These are phyloP conservation scores for Nissolia schottii DNA, from an alignment of 306 rosid genomes.

Conservation along the genomic window DNA sequence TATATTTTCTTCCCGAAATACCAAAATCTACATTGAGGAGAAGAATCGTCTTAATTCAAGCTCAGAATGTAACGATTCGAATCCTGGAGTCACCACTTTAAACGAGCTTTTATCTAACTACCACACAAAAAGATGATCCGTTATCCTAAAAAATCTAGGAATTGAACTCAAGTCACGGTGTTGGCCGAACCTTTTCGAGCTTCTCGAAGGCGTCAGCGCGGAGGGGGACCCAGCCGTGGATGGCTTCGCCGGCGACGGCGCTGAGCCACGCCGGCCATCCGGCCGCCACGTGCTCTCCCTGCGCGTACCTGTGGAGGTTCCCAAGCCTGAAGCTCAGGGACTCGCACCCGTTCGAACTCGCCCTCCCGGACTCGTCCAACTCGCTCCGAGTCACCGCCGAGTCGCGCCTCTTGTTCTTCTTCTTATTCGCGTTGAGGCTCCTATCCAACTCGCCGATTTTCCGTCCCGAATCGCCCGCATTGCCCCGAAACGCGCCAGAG, in stretches of 20 bases:
- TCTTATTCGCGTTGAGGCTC: not conserved
- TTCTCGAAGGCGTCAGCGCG: constrained; percentile 79
- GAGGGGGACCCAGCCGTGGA: constrained; percentile 92
- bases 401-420: constrained; percentile 26
- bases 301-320: constrained; percentile 64
- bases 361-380: constrained; percentile 64
- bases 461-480: constrained; percentile 29
- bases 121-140: too few species aligned
- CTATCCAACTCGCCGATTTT: not conserved
- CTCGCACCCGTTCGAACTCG: constrained; percentile 62
- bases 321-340: constrained; percentile 75
- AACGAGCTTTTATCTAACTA: too few species aligned
- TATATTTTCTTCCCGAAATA: too few species aligned
- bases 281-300: constrained; percentile 79
- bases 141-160: too few species aligned
- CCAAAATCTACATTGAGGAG: not conserved
- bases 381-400: constrained; percentile 50
- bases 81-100: too few species aligned
- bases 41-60: not conserved
- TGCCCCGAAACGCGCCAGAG: constrained; percentile 52
- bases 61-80: too few species aligned
- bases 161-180: too few species aligned
- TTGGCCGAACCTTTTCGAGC: constrained; percentile 76
- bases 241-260: constrained; percentile 95
- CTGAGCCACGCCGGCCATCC: constrained; percentile 98